These are phyloP conservation scores for Cryptosporidium viatorum DNA, from an alignment of 169 alveolate species.

Conservation along the genomic window DNA sequence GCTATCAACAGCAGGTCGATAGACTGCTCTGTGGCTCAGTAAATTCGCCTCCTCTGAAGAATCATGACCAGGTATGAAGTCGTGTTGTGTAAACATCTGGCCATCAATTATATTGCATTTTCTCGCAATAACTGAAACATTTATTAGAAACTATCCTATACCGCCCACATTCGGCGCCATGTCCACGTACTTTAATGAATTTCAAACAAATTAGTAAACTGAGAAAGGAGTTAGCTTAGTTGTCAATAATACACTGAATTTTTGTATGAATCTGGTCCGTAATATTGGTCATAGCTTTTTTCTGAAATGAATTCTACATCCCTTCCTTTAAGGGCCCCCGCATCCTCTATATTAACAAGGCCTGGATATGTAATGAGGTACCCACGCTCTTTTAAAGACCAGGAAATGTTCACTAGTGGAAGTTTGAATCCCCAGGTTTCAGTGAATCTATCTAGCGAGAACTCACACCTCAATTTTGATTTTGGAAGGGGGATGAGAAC, in stretches of 20 bases:
- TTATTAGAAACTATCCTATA: not conserved
- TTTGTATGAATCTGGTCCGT: not conserved
- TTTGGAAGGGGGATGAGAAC: conserved; percentile 1
- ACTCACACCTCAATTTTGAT: conserved; percentile 11
- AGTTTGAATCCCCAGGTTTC: not conserved
- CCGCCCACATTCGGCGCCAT: conserved; percentile 66
- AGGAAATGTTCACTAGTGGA: not conserved
- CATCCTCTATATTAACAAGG: conserved; percentile 17
- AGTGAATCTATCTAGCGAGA: not conserved
- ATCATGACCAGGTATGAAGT: conserved; percentile 74
- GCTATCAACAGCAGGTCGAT: conserved; percentile 71
- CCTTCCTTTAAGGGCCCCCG: conserved; percentile 44
- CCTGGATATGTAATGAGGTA: conserved; percentile 45
- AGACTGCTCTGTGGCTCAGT: conserved; percentile 66
- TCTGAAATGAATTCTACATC: conserved; percentile 27
- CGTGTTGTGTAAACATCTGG: conserved; percentile 73
- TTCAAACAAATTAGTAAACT: not conserved
- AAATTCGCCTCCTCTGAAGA: conserved; percentile 70
- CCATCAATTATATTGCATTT: conserved; percentile 1
- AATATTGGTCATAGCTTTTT: not conserved
- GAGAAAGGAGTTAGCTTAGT: not conserved
- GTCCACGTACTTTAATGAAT: conserved; percentile 66
- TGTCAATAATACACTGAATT: not conserved
- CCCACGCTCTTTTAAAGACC: conserved; percentile 11
- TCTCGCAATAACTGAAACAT: not conserved